Evolutionary conservation across 805 yeast species (phyloP), one percentile per base, ranked within the genome.

Genomic region (Kluyveromyces aestuarii): DNA sequence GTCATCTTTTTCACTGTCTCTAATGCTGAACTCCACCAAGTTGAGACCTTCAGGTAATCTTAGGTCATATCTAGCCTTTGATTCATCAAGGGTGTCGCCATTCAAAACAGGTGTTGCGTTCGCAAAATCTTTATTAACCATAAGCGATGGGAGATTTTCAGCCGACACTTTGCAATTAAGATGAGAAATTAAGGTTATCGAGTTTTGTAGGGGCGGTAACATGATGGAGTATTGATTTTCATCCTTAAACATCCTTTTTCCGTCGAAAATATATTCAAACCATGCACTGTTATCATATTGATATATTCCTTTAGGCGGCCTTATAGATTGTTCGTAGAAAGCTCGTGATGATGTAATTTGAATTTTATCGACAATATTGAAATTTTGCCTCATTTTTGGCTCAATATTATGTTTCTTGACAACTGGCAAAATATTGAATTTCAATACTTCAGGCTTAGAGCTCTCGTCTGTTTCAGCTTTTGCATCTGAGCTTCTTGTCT

Each of bases 21-120:
- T 52, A 38, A 64, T 60, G 40, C 46, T 56, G 42, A 57, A 57
- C 37, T 61, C 63, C n/a, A 63, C 38, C 9, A 38, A 48, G 45
- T 64, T 64, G 21, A 63, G 46, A n/a, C 69, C 69, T 47, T 64
- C 69, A 30, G 50, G 45, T 27, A 64, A 52, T 27, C 60, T 58
- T 8, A 64, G 48, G 37, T 63, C 66, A 45, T 52, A 64, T n/a
- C 52, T 60, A 39, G 56, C 55, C 7, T 44, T 45, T 13, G 16
- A 16, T 8, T 40, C 50, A 13, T 41, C 49, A 14, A 42, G 37
- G 8, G 49, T 27, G 17, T 43, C 45, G 10, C 39, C 45, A 36
- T 43, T 33, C 33, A 40, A 33, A 17, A 39, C 44, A 2, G 50
- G 50, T 14, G 45, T 36, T 6, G 53, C 46, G 18, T 40, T 50